Evolutionary conservation across 1,284 basidiomycete genomes (phyloP), one percentile per base, ranked within the genome.

Genomic region (Fomitiporia mediterranea): DNA sequence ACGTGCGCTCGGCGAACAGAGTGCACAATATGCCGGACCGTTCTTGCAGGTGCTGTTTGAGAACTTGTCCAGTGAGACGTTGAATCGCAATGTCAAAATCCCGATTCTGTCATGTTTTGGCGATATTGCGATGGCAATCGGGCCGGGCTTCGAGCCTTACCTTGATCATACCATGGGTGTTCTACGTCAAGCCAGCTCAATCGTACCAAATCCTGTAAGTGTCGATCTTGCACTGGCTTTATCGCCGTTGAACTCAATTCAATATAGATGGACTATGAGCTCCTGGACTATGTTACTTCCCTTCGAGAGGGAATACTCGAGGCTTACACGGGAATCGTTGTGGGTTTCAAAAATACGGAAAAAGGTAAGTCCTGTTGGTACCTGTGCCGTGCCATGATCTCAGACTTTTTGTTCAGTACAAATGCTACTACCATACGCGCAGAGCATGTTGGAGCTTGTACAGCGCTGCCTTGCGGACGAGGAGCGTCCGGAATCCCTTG

Each of bases 71-170:
- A 94, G 90, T 64, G 88, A 95, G 0, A 84, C 93, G 37, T 78
- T 99, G 58, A 91, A 94, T 69, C 83, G 96, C 54, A 91, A 90
- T 63, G 97, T 98, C 68, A 99, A 99, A 80, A 96, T 98, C 42
- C 88, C 90, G 13, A 94, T 98, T 64, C 75, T 99, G 59, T 88
- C 91, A 13, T 94, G 92, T 72, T 99, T 99, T 67, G 97, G 97
- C 35, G 96, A 99, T 69, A 90, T 99, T 62, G 96, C 95, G 6
- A 79, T 99, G 21, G 95, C 97, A 0, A 89, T 98, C 61, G 94
- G 93, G 1, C 74, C 82, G 7, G 77, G 77, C 9, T 99, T 98
- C 69, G 89, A 91, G 66, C 94, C 94, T 1, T 99, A 90, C 72
- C 77, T 98, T 49, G 83, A 86, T 59, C 91, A 91, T 7, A 92